A percentile compares a stretch with the other conserved stretches of the same genome.
Evolutionary conservation across 2,329 filamentous ascomycete genomes (phyloP).

Genomic region (Aciculosporium take): DNA sequence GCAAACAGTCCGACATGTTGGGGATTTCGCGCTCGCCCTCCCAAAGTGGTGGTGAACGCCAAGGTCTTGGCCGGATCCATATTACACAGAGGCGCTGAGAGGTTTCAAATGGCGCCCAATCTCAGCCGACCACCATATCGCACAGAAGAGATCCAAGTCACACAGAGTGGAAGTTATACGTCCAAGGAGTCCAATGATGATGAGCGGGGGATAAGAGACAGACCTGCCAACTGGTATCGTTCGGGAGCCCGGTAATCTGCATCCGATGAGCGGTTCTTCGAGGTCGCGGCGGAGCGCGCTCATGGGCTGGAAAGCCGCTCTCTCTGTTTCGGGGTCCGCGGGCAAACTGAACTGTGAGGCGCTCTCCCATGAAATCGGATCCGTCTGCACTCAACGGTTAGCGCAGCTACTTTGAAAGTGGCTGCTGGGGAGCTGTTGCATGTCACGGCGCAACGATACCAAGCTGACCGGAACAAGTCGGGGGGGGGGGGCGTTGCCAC

Average conservation of each 20-base stretch:
- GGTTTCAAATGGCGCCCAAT: constrained; percentile 9
- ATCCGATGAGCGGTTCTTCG: constrained; percentile 92
- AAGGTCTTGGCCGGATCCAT: constrained; percentile 15
- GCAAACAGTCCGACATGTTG: constrained; percentile 1
- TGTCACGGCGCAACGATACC: background rate
- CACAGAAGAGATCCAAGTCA: constrained; percentile 17
- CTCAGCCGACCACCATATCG: constrained; percentile 10
- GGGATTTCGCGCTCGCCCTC: constrained; percentile 3
- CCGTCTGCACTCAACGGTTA: constrained; percentile 51
- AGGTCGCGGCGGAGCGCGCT: constrained; percentile 55
- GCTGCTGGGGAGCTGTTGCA: background rate
- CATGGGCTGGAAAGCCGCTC: constrained; percentile 34
- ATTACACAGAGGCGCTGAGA: constrained; percentile 3
- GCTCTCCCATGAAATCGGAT: constrained; percentile 94
- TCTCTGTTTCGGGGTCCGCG: constrained; percentile 58
- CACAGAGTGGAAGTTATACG: constrained; percentile 14
- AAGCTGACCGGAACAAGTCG: background rate
- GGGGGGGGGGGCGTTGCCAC: constrained; percentile 18
- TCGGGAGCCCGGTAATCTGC: constrained; percentile 92
- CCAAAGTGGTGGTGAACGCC: constrained; percentile 8
- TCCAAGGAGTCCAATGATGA: constrained; percentile 33
- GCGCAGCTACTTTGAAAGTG: too few species aligned
- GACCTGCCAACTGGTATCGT: constrained; percentile 99
- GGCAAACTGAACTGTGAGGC: constrained; percentile 94
- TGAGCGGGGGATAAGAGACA: constrained; percentile 53